These are phyloP conservation scores for Juncus effusus DNA, from an alignment of 176 grass and related monocot species.

Conservation along the genomic window DNA sequence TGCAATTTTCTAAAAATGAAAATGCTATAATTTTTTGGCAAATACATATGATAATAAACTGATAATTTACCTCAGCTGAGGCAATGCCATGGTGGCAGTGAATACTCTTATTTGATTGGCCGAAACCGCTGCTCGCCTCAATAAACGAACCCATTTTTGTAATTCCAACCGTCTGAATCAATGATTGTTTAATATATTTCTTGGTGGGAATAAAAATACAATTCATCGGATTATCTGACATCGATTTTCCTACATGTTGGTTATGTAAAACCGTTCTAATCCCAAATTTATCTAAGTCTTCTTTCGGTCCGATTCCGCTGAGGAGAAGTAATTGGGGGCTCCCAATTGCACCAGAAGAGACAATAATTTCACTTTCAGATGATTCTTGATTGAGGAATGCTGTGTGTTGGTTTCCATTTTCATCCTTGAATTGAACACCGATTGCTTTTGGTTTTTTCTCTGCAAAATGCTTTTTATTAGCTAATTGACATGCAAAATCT, in stretches of 20 bases:
- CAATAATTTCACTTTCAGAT: slow-evolving; percentile 50
- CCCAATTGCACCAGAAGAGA: slow-evolving; percentile 72
- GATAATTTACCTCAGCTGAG: slow-evolving; percentile 69
- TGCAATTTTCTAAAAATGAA: not conserved
- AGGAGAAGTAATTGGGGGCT: slow-evolving; percentile 82
- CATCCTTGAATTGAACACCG: slow-evolving; percentile 80
- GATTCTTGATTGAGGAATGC: slow-evolving; percentile 42
- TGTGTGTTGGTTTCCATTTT: slow-evolving; percentile 47
- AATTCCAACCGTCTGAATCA: slow-evolving; percentile 90
- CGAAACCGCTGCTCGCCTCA: slow-evolving; percentile 92
- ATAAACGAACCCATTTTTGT: slow-evolving; percentile 59
- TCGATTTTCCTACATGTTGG: slow-evolving; percentile 63
- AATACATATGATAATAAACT: not conserved
- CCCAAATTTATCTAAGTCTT: slow-evolving; percentile 52
- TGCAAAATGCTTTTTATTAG: slow-evolving; percentile 41
- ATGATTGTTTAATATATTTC: slow-evolving; percentile 56
- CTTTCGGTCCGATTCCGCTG: slow-evolving; percentile 72
- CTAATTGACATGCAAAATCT: slow-evolving; percentile 1
- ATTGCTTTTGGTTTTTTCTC: slow-evolving; percentile 51
- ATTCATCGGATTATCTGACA: slow-evolving; percentile 89
- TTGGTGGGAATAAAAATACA: slow-evolving; percentile 87
- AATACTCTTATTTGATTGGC: slow-evolving; percentile 78
- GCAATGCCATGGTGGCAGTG: slow-evolving; percentile 90
- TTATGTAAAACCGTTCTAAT: slow-evolving; percentile 56
- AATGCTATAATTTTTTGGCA: not conserved